Evolutionary conservation across 1,284 basidiomycete genomes (phyloP).

Genomic region (Ganoderma resinaceum): DNA sequence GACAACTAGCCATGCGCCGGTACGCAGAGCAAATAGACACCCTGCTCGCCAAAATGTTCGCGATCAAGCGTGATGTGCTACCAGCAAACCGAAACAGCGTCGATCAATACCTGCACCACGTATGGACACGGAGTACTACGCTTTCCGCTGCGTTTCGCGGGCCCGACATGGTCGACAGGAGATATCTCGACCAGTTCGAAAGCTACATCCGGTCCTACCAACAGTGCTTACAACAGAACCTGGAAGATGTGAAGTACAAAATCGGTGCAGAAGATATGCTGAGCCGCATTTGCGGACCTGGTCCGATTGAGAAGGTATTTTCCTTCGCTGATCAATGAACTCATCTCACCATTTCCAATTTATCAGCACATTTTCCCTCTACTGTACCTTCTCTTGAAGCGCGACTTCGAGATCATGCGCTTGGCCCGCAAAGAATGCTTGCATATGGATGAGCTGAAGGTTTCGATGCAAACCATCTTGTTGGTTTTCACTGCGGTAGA

Average conservation of each 20-base stretch:
- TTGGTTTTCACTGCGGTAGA: conserved; percentile 15
- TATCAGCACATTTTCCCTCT: conserved; percentile 37
- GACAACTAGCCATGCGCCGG: conserved; percentile 22
- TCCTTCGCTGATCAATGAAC: neutral
- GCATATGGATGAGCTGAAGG: conserved; percentile 25
- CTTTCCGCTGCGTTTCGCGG: conserved; percentile 17
- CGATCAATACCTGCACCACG: conserved; percentile 20
- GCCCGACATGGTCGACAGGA: conserved; percentile 1
- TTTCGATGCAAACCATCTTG: conserved; percentile 12
- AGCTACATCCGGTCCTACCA: conserved; percentile 31
- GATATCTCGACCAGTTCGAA: conserved; percentile 19
- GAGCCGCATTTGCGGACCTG: conserved; percentile 31
- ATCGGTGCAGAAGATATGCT: conserved; percentile 37
- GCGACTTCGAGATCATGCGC: conserved; percentile 34
- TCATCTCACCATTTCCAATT: neutral
- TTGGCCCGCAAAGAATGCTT: conserved; percentile 27
- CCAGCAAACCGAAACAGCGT: conserved; percentile 28
- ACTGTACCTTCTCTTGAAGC: conserved; percentile 35
- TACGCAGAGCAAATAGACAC: conserved; percentile 32
- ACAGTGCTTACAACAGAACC: conserved; percentile 23
- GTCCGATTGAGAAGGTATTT: conserved; percentile 33
- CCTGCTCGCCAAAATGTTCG: conserved; percentile 32
- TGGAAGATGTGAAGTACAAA: conserved; percentile 35
- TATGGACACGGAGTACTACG: conserved; percentile 16
- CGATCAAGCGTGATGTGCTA: conserved; percentile 19